Evolutionary conservation across 768 basidiomycete genomes (phyloP).

Genomic region (Inosperma sp.): DNA sequence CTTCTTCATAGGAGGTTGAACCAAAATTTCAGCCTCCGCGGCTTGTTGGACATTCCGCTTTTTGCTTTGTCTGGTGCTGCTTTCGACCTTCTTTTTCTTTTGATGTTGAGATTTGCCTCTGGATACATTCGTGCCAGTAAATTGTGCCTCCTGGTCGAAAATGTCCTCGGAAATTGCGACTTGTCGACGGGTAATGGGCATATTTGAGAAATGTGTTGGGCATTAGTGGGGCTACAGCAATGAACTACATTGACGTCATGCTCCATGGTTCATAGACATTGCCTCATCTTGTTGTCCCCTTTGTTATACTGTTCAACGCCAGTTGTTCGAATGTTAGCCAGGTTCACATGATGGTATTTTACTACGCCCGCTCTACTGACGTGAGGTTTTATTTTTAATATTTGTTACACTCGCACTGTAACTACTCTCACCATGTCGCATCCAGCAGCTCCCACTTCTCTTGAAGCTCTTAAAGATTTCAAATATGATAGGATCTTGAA

Average conservation of each 20-base stretch:
- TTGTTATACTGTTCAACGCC: too few species aligned
- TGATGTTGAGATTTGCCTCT: conserved; percentile 13
- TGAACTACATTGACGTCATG: too few species aligned
- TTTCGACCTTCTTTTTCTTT: not conserved
- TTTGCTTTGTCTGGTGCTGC: not conserved
- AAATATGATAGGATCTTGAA: conserved; percentile 51
- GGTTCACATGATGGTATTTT: too few species aligned
- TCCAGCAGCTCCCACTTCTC: conserved; percentile 28
- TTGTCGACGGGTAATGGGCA: conserved; percentile 35
- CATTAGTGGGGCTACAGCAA: too few species aligned
- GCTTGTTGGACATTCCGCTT: conserved; percentile 8
- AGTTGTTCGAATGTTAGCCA: too few species aligned
- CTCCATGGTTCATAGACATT: too few species aligned
- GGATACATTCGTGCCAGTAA: too few species aligned
- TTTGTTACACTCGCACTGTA: too few species aligned
- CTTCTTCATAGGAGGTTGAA: conserved; percentile 26
- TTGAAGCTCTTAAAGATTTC: conserved; percentile 44
- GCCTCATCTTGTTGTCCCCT: too few species aligned
- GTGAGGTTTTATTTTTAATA: too few species aligned
- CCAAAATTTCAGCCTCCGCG: conserved; percentile 9
- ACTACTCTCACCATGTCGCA: conserved; percentile 31
- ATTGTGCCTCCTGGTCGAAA: too few species aligned
- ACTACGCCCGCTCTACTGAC: too few species aligned
- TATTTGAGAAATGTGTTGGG: conserved; percentile 17
- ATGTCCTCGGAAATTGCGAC: conserved; percentile 10